Conservation (phyloP, 2,329 filamentous ascomycete genomes). For the Colletotrichum lindemuthianum region DNA sequence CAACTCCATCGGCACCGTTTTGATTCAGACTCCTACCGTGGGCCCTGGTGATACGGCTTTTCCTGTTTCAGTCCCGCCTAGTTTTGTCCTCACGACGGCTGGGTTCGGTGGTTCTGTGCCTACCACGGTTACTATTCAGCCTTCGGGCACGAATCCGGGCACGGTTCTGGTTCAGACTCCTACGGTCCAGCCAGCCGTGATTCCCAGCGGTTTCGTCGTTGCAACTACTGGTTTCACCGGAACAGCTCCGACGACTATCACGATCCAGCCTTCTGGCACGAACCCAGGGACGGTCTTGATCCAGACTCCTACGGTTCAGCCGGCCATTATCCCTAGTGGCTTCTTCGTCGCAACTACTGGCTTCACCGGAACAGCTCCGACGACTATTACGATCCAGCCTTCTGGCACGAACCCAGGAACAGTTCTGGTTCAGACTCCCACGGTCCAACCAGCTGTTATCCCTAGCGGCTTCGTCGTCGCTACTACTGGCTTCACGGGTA, state of each 20-base stretch:
- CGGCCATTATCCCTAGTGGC: not conserved
- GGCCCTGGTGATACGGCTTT: not conserved
- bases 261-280: not conserved
- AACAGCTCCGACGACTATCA: not conserved
- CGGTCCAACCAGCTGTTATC: not conserved
- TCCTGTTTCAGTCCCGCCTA: not conserved
- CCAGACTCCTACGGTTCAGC: not conserved
- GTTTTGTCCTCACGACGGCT: slow-evolving; percentile 5
- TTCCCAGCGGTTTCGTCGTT: not conserved
- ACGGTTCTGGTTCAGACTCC: slow-evolving; percentile 5
- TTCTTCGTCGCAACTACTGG: slow-evolving; percentile 6
- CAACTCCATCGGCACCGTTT: slow-evolving; percentile 9
- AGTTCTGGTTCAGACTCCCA: slow-evolving; percentile 7
- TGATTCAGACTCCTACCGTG: slow-evolving; percentile 25
- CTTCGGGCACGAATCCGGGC: not conserved
- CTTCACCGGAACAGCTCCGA: not conserved
- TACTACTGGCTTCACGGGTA: slow-evolving; percentile 3
- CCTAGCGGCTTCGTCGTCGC: slow-evolving; percentile 3
- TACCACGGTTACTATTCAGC: not conserved
- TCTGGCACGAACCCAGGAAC: slow-evolving; percentile 8
- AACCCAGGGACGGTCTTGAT: not conserved
- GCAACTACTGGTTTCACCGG: not conserved
- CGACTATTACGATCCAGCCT: slow-evolving; percentile 3
- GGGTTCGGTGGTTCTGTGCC: not conserved
- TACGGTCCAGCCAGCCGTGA: not conserved